A percentile compares a stretch with the other conserved stretches of the same genome.
phyloP scores from a whole-genome alignment of 2,329 filamentous ascomycete genomes.

The Balansia obtecta region DNA sequence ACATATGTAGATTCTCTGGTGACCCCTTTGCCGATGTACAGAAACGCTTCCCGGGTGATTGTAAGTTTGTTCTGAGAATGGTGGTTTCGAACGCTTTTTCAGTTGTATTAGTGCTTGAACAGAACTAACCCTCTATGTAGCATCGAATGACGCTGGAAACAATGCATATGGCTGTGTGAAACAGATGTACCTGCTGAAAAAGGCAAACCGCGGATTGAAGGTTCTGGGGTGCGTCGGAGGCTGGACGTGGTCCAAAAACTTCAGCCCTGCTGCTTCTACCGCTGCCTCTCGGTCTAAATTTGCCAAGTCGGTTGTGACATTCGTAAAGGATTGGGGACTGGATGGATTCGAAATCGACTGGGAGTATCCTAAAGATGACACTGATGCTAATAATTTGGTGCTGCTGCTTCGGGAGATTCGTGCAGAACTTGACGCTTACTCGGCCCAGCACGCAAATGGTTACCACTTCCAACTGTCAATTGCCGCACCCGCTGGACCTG shows the following conservation, averaged over 20 bases:
- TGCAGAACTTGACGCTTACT: slow-evolving; percentile 35
- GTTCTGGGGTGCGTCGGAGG: slow-evolving; percentile 71
- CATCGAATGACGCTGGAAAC: slow-evolving; percentile 49
- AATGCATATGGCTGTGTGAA: slow-evolving; percentile 76
- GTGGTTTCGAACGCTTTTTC: no score
- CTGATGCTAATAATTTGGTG: slow-evolving; percentile 31
- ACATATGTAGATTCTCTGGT: slow-evolving; percentile 39
- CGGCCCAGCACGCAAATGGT: slow-evolving; percentile 27
- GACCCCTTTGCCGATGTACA: slow-evolving; percentile 60
- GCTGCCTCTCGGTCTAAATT: slow-evolving; percentile 50
- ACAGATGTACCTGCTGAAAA: slow-evolving; percentile 67
- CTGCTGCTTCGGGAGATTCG: slow-evolving; percentile 32
- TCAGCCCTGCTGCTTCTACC: slow-evolving; percentile 55
- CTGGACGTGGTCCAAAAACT: slow-evolving; percentile 73
- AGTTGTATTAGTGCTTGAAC: neutral
- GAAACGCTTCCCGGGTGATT: slow-evolving; percentile 61
- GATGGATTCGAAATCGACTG: slow-evolving; percentile 34
- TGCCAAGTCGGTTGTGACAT: slow-evolving; percentile 52
- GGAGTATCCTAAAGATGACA: slow-evolving; percentile 25
- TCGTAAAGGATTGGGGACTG: slow-evolving; percentile 62
- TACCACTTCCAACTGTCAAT: slow-evolving; percentile 44
- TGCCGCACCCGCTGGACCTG: slow-evolving; percentile 36
- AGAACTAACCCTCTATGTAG: slow-evolving; percentile 13
- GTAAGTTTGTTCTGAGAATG: slow-evolving; percentile 18
- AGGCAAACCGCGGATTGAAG: slow-evolving; percentile 65